Evolutionary conservation across 164 flowering plant genomes (phyloP).

Genomic region (Umbellularia californica): DNA sequence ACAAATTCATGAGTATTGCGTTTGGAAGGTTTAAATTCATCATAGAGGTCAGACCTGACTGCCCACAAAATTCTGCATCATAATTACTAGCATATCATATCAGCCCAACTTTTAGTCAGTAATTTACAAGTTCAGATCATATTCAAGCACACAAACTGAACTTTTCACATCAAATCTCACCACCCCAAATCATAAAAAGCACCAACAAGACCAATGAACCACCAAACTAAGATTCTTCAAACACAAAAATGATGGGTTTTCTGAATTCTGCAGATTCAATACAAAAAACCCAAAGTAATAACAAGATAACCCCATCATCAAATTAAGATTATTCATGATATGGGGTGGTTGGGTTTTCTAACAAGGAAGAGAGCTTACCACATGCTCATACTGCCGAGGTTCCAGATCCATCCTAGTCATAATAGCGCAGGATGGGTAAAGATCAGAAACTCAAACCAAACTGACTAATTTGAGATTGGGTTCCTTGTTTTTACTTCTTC

Average conservation of each 20-base stretch:
- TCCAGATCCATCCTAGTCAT: constrained; percentile 16
- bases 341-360: background rate
- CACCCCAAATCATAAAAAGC: too few species aligned
- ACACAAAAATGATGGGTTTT: background rate
- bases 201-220: background rate
- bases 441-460: background rate
- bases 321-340: background rate
- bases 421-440: background rate
- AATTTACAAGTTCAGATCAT: too few species aligned
- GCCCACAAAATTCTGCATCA: too few species aligned
- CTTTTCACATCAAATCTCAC: too few species aligned
- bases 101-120: too few species aligned
- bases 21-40: too few species aligned
- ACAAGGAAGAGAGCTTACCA: constrained; percentile 10
- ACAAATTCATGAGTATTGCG: too few species aligned
- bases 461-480: background rate
- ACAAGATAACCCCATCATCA: too few species aligned
- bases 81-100: too few species aligned
- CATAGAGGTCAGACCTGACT: too few species aligned
- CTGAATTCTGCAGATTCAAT: too few species aligned
- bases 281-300: background rate
- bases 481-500: background rate
- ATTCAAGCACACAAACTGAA: too few species aligned
- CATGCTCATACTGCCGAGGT: constrained; percentile 18
- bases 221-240: background rate